Conservation (phyloP, 192 early-diverging fungal species). For the Chytriomyces sp. region DNA sequence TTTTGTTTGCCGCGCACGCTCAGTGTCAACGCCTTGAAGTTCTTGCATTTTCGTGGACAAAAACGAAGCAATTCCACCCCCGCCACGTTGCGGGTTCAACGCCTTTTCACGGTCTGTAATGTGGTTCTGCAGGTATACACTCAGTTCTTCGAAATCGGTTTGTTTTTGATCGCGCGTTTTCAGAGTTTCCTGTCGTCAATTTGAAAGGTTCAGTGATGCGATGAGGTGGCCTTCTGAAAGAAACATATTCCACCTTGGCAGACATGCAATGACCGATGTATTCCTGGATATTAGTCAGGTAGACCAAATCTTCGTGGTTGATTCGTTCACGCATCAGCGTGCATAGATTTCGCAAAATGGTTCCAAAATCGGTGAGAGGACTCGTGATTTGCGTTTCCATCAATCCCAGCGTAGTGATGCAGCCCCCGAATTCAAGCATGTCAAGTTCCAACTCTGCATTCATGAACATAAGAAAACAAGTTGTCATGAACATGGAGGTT, state of each 20-base stretch:
- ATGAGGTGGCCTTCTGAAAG: not conserved
- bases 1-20: conserved; percentile 78
- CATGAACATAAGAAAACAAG: not conserved
- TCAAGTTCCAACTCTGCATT: conserved; percentile 74
- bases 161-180: conserved; percentile 92
- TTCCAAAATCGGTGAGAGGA: conserved; percentile 76
- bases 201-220: conserved; percentile 4
- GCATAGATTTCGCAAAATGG: conserved; percentile 73
- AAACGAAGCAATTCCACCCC: conserved; percentile 71
- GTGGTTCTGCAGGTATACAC: conserved; percentile 75
- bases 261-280: conserved; percentile 82
- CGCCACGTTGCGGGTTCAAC: conserved; percentile 66
- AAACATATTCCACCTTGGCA: conserved; percentile 61
- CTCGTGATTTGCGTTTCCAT: conserved; percentile 87
- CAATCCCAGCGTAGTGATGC: conserved; percentile 73
- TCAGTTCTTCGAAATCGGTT: conserved; percentile 90
- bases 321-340: conserved; percentile 68
- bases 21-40: conserved; percentile 84
- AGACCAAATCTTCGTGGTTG: conserved; percentile 68
- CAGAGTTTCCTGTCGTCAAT: conserved; percentile 63
- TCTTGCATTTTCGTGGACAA: conserved; percentile 89
- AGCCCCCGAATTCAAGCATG: conserved; percentile 79
- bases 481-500: not conserved
- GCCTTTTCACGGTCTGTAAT: conserved; percentile 74
- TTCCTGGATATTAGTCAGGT: conserved; percentile 80